Evolutionary conservation across 2,329 filamentous ascomycete genomes (phyloP), one percentile per base, ranked within the genome.

Genomic region (Epichloe gansuensis): DNA sequence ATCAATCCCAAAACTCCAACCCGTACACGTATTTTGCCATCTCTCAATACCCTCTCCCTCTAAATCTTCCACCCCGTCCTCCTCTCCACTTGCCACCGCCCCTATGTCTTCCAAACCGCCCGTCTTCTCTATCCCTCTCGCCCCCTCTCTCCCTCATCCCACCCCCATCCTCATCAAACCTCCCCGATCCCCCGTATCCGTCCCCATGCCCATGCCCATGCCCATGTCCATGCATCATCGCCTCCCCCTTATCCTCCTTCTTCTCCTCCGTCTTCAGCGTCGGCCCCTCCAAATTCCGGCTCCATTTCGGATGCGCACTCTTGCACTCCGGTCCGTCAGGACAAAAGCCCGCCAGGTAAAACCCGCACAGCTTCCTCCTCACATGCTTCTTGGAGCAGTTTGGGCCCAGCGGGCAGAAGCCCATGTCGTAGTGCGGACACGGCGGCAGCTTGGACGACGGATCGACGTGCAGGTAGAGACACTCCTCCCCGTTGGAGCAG

Each of bases 401-500:
- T 1, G 90, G 89, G 0, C 93, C 93, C 9, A 97, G 77, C 17
- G 89, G 88, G 63, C 93, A 98, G 73, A 97, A 97, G 2, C 93
- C 93, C 59, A 85, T 83, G 56, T 96, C 89, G 73, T 96, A 98
- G 69, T 94, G 87, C 57, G 89, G 87, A 61, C 89, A 95, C 1
- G 87, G 82, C 27, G 82, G 87, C 60, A 88, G 73, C 63, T 88
- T 84, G 55, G 85, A 82, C 65, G 88, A 78, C 48, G 89, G 86
- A 61, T 93, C 88, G 61, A 94, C 86, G 70, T 95, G 89, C 46
- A 95, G 81, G 67, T 95, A 95, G 5, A 95, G 75, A 64, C 93
- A 98, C 71, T 98, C 93, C 68, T 97, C 91, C 59, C 91, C 93
- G 70, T 96, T 95, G 57, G 87, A 88, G 71, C 93, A 98, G 67